phyloP scores from a whole-genome alignment of 345 rosid species.

The Salix exigua region DNA sequence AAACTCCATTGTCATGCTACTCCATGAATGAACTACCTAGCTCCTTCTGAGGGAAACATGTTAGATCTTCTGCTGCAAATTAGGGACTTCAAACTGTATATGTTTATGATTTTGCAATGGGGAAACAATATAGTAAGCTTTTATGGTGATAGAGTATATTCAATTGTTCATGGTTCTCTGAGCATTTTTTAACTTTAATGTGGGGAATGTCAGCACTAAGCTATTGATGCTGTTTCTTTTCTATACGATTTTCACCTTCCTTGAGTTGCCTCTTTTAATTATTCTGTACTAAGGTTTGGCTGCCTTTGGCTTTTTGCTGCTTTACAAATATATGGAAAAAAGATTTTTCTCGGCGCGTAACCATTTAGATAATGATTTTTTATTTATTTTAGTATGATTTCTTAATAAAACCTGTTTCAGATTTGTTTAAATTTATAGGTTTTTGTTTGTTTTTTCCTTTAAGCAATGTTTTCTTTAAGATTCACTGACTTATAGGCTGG shows the following conservation, averaged over 20 bases:
- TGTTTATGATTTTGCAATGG: no score
- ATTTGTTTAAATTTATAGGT: background rate
- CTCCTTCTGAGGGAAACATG: no score
- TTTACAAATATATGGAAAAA: background rate
- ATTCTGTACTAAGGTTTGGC: background rate
- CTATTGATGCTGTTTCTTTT: background rate
- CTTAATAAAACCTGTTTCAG: background rate
- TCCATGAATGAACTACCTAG: no score
- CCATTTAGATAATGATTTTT: background rate
- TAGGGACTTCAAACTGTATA: no score
- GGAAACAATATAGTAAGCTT: no score
- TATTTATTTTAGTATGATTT: background rate
- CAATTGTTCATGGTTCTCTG: no score
- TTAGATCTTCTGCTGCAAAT: no score
- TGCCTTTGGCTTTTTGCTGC: background rate
- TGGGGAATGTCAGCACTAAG: no score
- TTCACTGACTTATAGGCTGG: conserved; percentile 45
- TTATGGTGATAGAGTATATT: no score
- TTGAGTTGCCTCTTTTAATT: background rate
- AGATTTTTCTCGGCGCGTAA: background rate
- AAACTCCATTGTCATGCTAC: no score
- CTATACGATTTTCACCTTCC: background rate
- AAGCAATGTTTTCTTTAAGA: conserved; percentile 1
- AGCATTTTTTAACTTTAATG: no score
- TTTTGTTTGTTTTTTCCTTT: background rate